Conservation (phyloP, 306 rosid genomes). For the Sphenostylis stenocarpa region DNA sequence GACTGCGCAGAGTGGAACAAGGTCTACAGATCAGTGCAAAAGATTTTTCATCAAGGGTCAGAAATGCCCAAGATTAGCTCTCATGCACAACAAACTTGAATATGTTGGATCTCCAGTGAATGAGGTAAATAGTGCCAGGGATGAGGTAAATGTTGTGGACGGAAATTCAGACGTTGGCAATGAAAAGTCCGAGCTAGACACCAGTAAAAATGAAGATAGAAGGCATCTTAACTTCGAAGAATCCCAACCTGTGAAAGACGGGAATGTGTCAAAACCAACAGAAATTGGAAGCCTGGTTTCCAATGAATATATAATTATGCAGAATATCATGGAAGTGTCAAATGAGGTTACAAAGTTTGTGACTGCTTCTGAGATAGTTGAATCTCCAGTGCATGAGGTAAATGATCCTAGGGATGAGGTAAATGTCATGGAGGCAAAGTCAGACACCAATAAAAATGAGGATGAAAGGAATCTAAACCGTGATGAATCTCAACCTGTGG, state of each 20-base stretch:
- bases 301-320: too few relatives aligned
- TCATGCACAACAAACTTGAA: constrained; percentile 40
- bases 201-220: constrained; percentile 45
- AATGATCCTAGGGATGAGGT: constrained; percentile 37
- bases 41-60: constrained; percentile 79
- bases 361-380: too few relatives aligned
- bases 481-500: constrained; percentile 50
- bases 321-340: too few relatives aligned
- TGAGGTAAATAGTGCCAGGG: constrained; percentile 65
- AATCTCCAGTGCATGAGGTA: constrained; percentile 32
- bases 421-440: constrained; percentile 14
- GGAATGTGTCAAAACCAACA: constrained; percentile 30
- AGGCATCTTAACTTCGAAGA: constrained; percentile 38
- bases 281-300: neutral
- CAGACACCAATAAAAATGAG: constrained; percentile 44
- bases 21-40: constrained; percentile 76
- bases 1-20: constrained; percentile 61
- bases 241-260: constrained; percentile 44
- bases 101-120: constrained; percentile 30
- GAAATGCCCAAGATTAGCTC: constrained; percentile 71
- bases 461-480: constrained; percentile 35
- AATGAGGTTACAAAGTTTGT: too few relatives aligned
- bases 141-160: constrained; percentile 36
- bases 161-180: constrained; percentile 4
- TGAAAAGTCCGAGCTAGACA: constrained; percentile 28